Evolutionary conservation across 768 basidiomycete genomes (phyloP), one percentile per base, ranked within the genome.

Genomic region (Sarcomyxa edulis): DNA sequence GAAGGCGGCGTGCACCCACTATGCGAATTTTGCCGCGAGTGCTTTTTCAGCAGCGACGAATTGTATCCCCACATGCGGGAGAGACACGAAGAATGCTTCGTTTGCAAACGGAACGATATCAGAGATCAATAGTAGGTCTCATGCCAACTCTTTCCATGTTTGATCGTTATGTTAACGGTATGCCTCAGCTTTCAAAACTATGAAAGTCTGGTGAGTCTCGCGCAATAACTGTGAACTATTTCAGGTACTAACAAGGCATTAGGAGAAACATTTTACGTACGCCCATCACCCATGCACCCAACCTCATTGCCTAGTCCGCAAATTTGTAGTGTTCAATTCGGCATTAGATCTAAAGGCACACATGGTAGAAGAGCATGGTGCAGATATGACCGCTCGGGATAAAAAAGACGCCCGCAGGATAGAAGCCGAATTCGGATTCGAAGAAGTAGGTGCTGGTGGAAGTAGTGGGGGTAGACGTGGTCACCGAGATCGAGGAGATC

Each of bases 281-380:
- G 78, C 68, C 2, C 95, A 99, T 57, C 74, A 75, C 56, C 82
- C 85, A 5, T 99, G 95, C 57, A 67, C 63, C 3, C 81, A 90
- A 41, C 46, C 78, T 0, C 55, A 67, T 26, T 99, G 95, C 53
- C 77, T 82, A 31, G 80, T 78, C 5, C 83, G 78, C 50, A 97
- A 96, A 62, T 99, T 99, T 47, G 87, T 98, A 44, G 96, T 98
- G 9, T 98, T 98, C 58, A 78, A 79, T 27, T 83, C 84, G 3
- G 70, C 77, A 10, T 65, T 99, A 8, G 96, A 99, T 55, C 77
- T 97, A 25, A 80, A 92, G 58, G 95, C 83, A 0, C 96, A 99
- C 56, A 82, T 84, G 63, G 82, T 97, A 7, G 81, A 87, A 37
- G 82, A 79, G 37, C 91, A 94, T 44, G 84, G 81, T 7, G 74